These are phyloP conservation scores for Pistacia integerrima DNA, from an alignment of 345 rosid species.

Conservation along the genomic window DNA sequence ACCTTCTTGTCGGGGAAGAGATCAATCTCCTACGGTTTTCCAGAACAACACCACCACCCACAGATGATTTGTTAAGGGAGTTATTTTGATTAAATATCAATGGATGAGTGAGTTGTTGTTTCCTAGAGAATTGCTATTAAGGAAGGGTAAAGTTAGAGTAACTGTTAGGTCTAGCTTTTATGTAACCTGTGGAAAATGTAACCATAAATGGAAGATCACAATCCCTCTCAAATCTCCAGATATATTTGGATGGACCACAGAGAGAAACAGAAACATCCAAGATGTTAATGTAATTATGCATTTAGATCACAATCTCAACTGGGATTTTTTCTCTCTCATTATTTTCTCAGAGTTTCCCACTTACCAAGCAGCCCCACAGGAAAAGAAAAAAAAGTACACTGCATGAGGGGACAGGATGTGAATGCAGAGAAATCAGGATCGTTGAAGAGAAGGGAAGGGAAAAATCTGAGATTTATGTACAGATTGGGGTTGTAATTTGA, in stretches of 20 bases:
- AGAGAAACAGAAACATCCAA: background rate
- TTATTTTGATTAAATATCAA: too few relatives aligned
- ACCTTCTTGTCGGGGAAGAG: too few relatives aligned
- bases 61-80: too few relatives aligned
- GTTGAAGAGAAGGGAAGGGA: conserved; percentile 37
- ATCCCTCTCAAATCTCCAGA: background rate
- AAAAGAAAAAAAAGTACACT: background rate
- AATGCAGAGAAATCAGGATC: conserved; percentile 39
- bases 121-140: conserved; percentile 31
- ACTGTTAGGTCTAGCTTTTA: conserved; percentile 68
- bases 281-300: conserved; percentile 25
- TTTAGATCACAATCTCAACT: conserved; percentile 73
- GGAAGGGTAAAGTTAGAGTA: conserved; percentile 46
- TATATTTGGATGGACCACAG: background rate
- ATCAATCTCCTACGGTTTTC: too few relatives aligned
- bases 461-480: conserved; percentile 37
- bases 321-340: conserved; percentile 34
- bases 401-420: conserved; percentile 34
- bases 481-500: conserved; percentile 16
- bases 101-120: background rate
- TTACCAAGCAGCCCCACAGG: background rate
- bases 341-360: background rate
- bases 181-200: conserved; percentile 54
- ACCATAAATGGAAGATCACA: conserved; percentile 46
- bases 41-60: too few relatives aligned